Percentiles rank a stretch among this genome's conserved stretches.
Conservation (phyloP, 1,139 yeast species). For the Trichomonascaceae sp. region DNA sequence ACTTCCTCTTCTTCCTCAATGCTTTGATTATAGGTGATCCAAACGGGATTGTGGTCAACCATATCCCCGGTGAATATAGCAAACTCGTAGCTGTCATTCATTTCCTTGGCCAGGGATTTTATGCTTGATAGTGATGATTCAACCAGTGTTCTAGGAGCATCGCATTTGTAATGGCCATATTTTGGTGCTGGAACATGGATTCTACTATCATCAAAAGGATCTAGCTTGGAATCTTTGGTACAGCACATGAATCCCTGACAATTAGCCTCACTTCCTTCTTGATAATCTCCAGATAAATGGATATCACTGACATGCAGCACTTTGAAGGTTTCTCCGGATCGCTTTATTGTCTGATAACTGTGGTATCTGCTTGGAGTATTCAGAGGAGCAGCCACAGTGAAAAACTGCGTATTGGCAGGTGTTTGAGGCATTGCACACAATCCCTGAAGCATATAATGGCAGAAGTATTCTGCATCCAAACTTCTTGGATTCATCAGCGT, state of each 20-base stretch:
- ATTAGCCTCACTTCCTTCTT: conserved; percentile 55
- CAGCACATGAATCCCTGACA: conserved; percentile 52
- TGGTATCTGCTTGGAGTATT: conserved; percentile 1
- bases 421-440: conserved; percentile 43
- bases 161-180: conserved; percentile 58
- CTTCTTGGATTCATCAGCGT: conserved; percentile 41
- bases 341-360: neutral
- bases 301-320: conserved; percentile 65
- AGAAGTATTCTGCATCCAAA: conserved; percentile 48
- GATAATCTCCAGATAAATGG: conserved; percentile 54
- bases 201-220: conserved; percentile 24
- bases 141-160: conserved; percentile 50
- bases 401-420: conserved; percentile 35
- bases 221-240: conserved; percentile 14
- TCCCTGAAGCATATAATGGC: conserved; percentile 42
- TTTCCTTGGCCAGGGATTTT: conserved; percentile 12
- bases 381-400: conserved; percentile 32
- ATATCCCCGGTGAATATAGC: conserved; percentile 66
- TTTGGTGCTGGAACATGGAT: conserved; percentile 44
- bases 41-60: conserved; percentile 51
- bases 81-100: conserved; percentile 42
- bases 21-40: conserved; percentile 47
- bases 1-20: conserved; percentile 48
- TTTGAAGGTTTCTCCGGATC: conserved; percentile 42
- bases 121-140: conserved; percentile 50